phyloP scores from a whole-genome alignment of 768 basidiomycete genomes.

The Favolaschia claudopus region DNA sequence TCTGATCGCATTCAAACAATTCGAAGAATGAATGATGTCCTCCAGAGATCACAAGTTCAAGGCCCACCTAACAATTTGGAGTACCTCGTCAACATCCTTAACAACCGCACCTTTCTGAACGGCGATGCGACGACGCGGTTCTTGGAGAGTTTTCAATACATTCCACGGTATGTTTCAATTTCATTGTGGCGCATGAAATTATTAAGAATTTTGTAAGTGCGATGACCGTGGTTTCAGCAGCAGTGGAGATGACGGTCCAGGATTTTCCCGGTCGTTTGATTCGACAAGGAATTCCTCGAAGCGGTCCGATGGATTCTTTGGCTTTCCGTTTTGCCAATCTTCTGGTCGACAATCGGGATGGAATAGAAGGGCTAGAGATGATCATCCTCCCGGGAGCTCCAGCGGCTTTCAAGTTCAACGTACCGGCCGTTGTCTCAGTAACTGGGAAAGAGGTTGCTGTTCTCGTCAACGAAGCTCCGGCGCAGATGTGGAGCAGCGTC shows the following conservation, averaged over 20 bases:
- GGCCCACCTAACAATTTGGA: constrained; percentile 70
- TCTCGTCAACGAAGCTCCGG: constrained; percentile 46
- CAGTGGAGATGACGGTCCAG: constrained; percentile 65
- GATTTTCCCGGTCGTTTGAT: constrained; percentile 62
- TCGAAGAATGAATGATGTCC: constrained; percentile 45
- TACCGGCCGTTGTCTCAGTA: constrained; percentile 57
- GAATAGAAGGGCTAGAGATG: constrained; percentile 64
- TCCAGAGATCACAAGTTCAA: constrained; percentile 50
- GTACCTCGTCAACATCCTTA: constrained; percentile 56
- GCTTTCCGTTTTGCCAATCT: constrained; percentile 65
- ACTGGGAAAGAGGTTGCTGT: constrained; percentile 58
- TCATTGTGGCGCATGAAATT: neutral
- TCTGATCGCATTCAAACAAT: constrained; percentile 54
- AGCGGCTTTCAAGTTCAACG: constrained; percentile 59
- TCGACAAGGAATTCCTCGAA: constrained; percentile 65
- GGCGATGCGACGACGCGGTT: constrained; percentile 60
- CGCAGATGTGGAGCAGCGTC: constrained; percentile 57
- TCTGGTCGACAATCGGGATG: constrained; percentile 59
- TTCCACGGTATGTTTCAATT: constrained; percentile 45
- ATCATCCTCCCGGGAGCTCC: constrained; percentile 51
- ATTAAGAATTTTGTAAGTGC: constrained; percentile 38
- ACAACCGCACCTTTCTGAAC: constrained; percentile 43
- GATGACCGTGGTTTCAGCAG: constrained; percentile 60
- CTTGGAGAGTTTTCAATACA: constrained; percentile 51
- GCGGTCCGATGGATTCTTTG: constrained; percentile 69